phyloP scores from a whole-genome alignment of 768 basidiomycete genomes.

The Daedalea quercina region DNA sequence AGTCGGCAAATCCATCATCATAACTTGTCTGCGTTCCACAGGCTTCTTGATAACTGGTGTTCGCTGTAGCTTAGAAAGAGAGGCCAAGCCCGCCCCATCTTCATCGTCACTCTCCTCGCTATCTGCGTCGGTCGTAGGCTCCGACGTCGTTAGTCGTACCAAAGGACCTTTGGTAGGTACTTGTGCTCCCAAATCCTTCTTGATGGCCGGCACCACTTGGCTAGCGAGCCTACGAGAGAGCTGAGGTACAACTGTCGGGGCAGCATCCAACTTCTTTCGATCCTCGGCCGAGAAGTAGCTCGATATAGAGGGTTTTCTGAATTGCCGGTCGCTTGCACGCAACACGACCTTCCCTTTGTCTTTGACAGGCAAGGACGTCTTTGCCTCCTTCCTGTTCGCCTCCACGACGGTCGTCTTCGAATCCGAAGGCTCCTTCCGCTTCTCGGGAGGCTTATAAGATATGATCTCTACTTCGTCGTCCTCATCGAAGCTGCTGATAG shows the following conservation, averaged over 20 bases:
- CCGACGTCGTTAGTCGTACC: conserved; percentile 18
- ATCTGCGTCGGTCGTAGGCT: conserved; percentile 41
- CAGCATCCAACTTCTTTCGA: conserved; percentile 28
- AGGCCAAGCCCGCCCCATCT: conserved; percentile 37
- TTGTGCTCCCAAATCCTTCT: neutral
- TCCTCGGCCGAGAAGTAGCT: conserved; percentile 22
- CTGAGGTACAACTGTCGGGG: neutral
- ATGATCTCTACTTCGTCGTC: conserved; percentile 55
- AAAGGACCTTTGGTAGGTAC: conserved; percentile 7
- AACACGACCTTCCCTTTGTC: neutral
- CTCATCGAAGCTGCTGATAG: conserved; percentile 56
- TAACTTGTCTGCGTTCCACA: conserved; percentile 54
- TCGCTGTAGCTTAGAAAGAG: conserved; percentile 53
- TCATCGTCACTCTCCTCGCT: conserved; percentile 42
- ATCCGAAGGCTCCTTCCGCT: neutral
- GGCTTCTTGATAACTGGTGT: conserved; percentile 54
- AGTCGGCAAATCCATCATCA: conserved; percentile 50
- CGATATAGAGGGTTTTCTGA: conserved; percentile 8
- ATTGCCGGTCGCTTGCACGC: neutral
- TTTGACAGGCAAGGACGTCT: conserved; percentile 1
- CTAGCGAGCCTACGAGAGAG: neutral
- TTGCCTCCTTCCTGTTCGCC: neutral
- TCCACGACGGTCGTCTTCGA: neutral
- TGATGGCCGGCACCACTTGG: too few relatives aligned
- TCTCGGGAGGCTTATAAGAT: conserved; percentile 26